Percentiles rank a stretch among this genome's conserved stretches.
These are phyloP conservation scores for Fennellomyces sp. DNA, from an alignment of 371 early-diverging fungal genomes.

Conservation along the genomic window DNA sequence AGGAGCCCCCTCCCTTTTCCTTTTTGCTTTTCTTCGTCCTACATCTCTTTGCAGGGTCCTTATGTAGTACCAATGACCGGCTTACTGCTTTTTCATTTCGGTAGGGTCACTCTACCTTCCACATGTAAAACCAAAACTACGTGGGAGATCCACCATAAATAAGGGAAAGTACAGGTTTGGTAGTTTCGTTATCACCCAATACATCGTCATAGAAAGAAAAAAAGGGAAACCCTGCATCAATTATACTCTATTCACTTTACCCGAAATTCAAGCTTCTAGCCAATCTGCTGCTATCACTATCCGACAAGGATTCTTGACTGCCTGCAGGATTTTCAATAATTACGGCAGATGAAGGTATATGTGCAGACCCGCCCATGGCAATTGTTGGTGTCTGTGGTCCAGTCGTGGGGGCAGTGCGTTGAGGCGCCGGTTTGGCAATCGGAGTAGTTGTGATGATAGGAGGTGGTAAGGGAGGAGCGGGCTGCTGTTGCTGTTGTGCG, in stretches of 20 bases:
- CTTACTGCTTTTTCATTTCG: neutral
- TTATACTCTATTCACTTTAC: conserved; percentile 1
- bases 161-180: neutral
- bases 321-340: neutral
- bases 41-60: neutral
- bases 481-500: conserved; percentile 4
- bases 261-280: neutral
- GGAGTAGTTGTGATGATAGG: conserved; percentile 10
- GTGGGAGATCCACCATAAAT: too few relatives aligned
- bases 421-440: neutral
- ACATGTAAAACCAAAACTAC: too few relatives aligned
- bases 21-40: too few relatives aligned
- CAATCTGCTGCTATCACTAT: neutral
- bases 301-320: neutral
- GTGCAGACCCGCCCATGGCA: conserved; percentile 12
- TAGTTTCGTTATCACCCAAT: neutral
- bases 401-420: neutral
- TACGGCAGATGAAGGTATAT: conserved; percentile 12
- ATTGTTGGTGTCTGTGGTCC: conserved; percentile 21
- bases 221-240: neutral
- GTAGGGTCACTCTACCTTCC: neutral
- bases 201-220: neutral
- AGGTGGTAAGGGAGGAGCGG: conserved; percentile 15
- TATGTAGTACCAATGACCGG: neutral
- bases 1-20: too few relatives aligned